phyloP scores from a whole-genome alignment of 2,329 filamentous ascomycete genomes.

The Xylariaceae sp. region DNA sequence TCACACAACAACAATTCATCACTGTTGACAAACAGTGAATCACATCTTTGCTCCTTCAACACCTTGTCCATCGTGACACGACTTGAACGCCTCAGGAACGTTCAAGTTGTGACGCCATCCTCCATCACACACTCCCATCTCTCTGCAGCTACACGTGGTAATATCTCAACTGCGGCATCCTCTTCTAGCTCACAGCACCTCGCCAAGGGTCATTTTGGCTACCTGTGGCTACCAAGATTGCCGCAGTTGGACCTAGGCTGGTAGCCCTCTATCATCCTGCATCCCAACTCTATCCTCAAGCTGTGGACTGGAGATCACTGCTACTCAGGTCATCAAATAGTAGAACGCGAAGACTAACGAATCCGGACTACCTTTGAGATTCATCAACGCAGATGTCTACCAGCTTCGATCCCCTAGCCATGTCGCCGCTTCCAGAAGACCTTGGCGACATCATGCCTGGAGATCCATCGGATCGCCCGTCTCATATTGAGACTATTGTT shows the following conservation, averaged over 20 bases:
- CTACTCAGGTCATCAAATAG: neutral
- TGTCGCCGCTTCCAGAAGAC: constrained; percentile 1
- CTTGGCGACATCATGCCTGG: neutral
- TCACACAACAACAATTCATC: neutral
- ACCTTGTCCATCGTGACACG: constrained; percentile 3
- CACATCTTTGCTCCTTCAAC: constrained; percentile 3
- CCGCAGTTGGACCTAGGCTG: neutral
- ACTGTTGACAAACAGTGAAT: neutral
- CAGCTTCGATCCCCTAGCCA: constrained; percentile 1
- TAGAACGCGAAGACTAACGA: neutral
- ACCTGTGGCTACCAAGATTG: neutral
- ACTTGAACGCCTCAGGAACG: neutral
- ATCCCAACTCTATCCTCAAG: neutral
- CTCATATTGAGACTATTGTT: constrained; percentile 36
- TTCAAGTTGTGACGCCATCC: neutral
- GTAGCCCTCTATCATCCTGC: neutral
- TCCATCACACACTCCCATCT: neutral
- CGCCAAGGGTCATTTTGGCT: neutral
- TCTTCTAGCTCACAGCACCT: neutral
- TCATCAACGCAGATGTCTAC: neutral
- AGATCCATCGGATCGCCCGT: constrained; percentile 10
- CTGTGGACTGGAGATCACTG: neutral
- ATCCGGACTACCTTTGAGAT: neutral
- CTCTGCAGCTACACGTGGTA: neutral
- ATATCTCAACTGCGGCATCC: neutral